Evolutionary conservation across 2,329 filamentous ascomycete genomes (phyloP).

Genomic region (Aspergillus sp.): DNA sequence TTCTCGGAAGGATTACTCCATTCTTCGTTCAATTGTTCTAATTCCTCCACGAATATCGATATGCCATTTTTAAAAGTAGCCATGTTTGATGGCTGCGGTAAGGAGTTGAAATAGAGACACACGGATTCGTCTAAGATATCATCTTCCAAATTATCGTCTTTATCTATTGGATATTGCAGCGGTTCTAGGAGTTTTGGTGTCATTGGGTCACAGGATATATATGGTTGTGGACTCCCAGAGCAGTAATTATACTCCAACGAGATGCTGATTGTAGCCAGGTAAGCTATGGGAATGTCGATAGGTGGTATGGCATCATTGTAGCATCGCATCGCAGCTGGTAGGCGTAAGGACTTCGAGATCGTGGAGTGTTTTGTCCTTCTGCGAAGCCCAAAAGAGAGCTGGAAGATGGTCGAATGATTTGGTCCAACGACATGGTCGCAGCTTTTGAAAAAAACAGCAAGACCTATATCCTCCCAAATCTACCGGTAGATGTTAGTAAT

Average conservation of each 20-base stretch:
- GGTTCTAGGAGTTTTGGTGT: not conserved
- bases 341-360: not conserved
- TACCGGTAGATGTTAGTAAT: conserved; percentile 4
- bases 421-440: conserved; percentile 2
- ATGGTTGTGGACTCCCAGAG: not conserved
- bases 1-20: not conserved
- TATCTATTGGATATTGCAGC: not conserved
- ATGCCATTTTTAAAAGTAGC: not conserved
- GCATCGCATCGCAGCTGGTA: conserved; percentile 15
- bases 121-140: not conserved
- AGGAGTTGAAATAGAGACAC: not conserved
- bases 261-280: conserved; percentile 17
- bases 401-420: conserved; percentile 3
- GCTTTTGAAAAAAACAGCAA: conserved; percentile 17
- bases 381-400: conserved; percentile 18
- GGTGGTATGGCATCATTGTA: conserved; percentile 12
- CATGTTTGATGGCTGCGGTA: not conserved
- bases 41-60: not conserved
- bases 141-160: not conserved
- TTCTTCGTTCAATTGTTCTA: not conserved
- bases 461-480: conserved; percentile 29
- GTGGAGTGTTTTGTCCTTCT: conserved; percentile 1
- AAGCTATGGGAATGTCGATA: conserved; percentile 6
- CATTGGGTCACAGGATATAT: not conserved
- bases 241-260: conserved; percentile 10